Percentiles rank a stretch among this genome's conserved stretches.
Conservation (phyloP, 441 rosid species). For the California macrophylla region DNA sequence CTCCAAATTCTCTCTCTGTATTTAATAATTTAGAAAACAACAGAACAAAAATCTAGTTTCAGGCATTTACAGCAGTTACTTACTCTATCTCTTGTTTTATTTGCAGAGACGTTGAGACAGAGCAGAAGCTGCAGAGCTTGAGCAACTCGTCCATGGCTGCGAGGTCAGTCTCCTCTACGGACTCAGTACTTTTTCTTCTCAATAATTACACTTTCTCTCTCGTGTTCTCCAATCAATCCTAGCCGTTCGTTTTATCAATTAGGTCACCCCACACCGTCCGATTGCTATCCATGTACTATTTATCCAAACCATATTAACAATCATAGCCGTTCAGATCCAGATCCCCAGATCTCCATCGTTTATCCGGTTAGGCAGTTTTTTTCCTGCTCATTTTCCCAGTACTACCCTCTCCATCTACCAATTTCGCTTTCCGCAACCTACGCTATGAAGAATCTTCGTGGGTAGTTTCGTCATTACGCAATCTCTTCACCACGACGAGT, state of each 20-base stretch:
- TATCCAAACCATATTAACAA: constrained; percentile 23
- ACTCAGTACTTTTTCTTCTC: background rate
- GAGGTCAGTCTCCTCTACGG: constrained; percentile 31
- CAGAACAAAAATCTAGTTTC: background rate
- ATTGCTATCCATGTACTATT: constrained; percentile 10
- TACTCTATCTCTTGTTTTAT: background rate
- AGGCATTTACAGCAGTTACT: constrained; percentile 1
- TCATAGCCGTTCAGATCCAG: constrained; percentile 46
- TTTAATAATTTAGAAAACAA: background rate
- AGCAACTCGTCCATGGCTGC: constrained; percentile 54
- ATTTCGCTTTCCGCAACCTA: background rate
- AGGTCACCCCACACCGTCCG: constrained; percentile 19
- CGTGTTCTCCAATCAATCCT: constrained; percentile 17
- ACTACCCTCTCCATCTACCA: background rate
- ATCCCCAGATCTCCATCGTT: constrained; percentile 61
- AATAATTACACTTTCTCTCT: background rate
- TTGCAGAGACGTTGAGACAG: constrained; percentile 42
- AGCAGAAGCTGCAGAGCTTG: constrained; percentile 40
- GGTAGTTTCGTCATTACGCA: background rate
- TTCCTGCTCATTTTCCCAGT: background rate
- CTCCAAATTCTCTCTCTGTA: background rate
- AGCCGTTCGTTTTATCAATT: constrained; percentile 27
- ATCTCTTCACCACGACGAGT: constrained; percentile 10
- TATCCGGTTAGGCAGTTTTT: constrained; percentile 35
- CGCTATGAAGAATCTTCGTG: background rate